A percentile compares a stretch with the other conserved stretches of the same genome.
These are phyloP conservation scores for Penicillium frequentans DNA, from an alignment of 2,329 filamentous ascomycete genomes.

Conservation along the genomic window DNA sequence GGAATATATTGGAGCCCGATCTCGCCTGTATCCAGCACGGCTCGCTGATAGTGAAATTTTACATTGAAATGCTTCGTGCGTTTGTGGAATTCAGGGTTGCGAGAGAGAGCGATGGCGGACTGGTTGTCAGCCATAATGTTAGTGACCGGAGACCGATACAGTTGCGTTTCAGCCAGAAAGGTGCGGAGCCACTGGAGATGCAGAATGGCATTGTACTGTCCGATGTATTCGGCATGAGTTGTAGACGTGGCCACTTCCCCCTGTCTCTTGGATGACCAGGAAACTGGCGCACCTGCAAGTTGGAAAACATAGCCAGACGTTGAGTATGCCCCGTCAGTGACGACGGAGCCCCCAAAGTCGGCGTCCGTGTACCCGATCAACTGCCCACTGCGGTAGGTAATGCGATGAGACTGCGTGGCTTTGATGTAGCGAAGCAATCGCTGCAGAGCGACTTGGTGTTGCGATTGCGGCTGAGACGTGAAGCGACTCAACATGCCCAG, in stretches of 20 bases:
- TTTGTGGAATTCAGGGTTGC: slow-evolving; percentile 14
- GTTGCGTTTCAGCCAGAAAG: slow-evolving; percentile 4
- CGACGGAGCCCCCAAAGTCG: slow-evolving; percentile 13
- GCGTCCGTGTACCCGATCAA: background rate
- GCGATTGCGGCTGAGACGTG: no score
- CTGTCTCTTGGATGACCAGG: slow-evolving; percentile 24
- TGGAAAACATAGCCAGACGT: slow-evolving; percentile 24
- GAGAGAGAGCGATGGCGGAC: slow-evolving; percentile 7
- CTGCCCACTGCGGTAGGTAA: slow-evolving; percentile 6
- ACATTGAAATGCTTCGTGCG: slow-evolving; percentile 16
- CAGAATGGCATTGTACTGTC: slow-evolving; percentile 6
- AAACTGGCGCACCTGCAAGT: slow-evolving; percentile 22
- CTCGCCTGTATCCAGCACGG: no score
- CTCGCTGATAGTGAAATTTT: slow-evolving; percentile 1
- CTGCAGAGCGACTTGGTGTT: no score
- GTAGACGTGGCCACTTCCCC: slow-evolving; percentile 2
- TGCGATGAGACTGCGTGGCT: no score
- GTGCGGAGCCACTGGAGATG: no score
- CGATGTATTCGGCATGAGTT: slow-evolving; percentile 6
- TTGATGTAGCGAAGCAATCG: no score
- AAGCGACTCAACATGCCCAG: no score
- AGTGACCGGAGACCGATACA: slow-evolving; percentile 8
- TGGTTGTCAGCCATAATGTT: slow-evolving; percentile 16
- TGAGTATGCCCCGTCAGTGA: slow-evolving; percentile 15
- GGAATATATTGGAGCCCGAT: no score